phyloP scores from a whole-genome alignment of 192 early-diverging fungal genomes.

The Linnemannia exigua region DNA sequence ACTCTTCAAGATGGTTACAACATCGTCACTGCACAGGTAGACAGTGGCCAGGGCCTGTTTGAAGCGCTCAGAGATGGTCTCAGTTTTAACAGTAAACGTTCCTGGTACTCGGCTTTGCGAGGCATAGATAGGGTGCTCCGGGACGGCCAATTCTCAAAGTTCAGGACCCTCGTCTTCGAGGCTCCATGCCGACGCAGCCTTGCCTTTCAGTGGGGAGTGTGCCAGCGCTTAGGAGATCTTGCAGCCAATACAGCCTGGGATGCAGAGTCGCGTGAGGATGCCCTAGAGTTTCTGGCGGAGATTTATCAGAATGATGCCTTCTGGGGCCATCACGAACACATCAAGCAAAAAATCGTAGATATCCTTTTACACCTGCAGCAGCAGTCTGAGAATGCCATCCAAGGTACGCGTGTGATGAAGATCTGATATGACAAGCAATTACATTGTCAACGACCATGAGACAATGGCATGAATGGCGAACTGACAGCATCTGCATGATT shows the following conservation, averaged over 20 bases:
- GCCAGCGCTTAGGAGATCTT: slow-evolving; percentile 16
- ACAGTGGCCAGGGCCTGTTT: slow-evolving; percentile 13
- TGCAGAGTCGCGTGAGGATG: slow-evolving; percentile 23
- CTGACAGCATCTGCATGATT: slow-evolving; percentile 11
- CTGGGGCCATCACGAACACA: slow-evolving; percentile 18
- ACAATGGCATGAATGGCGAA: slow-evolving; percentile 15
- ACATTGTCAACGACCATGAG: slow-evolving; percentile 12
- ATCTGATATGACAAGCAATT: slow-evolving; percentile 10
- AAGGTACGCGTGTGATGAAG: slow-evolving; percentile 19
- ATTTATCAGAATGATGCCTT: slow-evolving; percentile 19
- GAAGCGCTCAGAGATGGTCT: slow-evolving; percentile 11
- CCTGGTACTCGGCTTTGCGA: slow-evolving; percentile 15
- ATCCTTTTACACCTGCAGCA: slow-evolving; percentile 18
- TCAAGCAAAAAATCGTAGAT: slow-evolving; percentile 16
- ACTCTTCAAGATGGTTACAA: slow-evolving; percentile 19
- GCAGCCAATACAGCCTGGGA: slow-evolving; percentile 23
- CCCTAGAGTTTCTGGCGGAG: slow-evolving; percentile 16
- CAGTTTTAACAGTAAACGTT: slow-evolving; percentile 1
- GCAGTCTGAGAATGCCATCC: slow-evolving; percentile 8
- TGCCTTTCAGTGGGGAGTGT: slow-evolving; percentile 22
- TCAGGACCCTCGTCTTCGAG: slow-evolving; percentile 6
- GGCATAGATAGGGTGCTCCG: slow-evolving; percentile 12
- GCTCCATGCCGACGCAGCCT: slow-evolving; percentile 20
- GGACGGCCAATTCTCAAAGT: slow-evolving; percentile 18
- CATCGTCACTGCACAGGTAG: slow-evolving; percentile 12